phyloP scores from a whole-genome alignment of 768 basidiomycete species.

The Leccinellum albellum region DNA sequence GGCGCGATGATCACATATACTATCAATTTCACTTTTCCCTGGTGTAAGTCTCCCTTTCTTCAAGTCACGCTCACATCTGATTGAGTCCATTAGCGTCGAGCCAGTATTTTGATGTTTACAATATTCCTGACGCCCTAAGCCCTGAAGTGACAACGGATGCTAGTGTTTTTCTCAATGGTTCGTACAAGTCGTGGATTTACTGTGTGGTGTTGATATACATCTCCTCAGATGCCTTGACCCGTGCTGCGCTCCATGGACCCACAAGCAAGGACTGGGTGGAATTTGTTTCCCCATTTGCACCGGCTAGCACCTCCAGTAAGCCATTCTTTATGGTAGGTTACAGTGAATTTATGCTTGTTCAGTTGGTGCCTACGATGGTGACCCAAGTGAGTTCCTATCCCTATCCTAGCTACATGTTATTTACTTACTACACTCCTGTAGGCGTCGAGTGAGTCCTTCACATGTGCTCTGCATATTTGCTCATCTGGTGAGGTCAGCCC shows the following conservation, averaged over 20 bases:
- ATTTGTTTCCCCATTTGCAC: slow-evolving; percentile 21
- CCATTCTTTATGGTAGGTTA: not conserved
- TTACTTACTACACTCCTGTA: slow-evolving; percentile 5
- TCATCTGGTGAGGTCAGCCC: too few relatives aligned
- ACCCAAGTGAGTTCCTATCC: slow-evolving; percentile 30
- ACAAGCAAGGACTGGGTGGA: slow-evolving; percentile 48
- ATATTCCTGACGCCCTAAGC: slow-evolving; percentile 40
- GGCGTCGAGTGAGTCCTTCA: slow-evolving; percentile 34
- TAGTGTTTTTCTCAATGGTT: slow-evolving; percentile 54
- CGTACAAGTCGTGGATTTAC: slow-evolving; percentile 39
- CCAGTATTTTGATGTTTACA: slow-evolving; percentile 41
- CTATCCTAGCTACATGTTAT: not conserved
- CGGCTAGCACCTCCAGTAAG: slow-evolving; percentile 8
- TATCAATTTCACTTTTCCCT: slow-evolving; percentile 64
- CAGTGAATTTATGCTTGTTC: not conserved
- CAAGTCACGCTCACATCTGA: not conserved
- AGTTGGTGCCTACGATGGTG: slow-evolving; percentile 13
- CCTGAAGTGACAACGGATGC: slow-evolving; percentile 48
- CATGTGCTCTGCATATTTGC: too few relatives aligned
- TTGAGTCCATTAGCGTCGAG: slow-evolving; percentile 12
- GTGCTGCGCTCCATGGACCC: slow-evolving; percentile 64
- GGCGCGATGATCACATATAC: slow-evolving; percentile 64
- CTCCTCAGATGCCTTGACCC: slow-evolving; percentile 43
- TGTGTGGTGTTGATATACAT: slow-evolving; percentile 33
- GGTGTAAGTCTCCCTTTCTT: slow-evolving; percentile 33